Conservation (phyloP, 1,284 basidiomycete species). For the Schizophyllum amplum region DNA sequence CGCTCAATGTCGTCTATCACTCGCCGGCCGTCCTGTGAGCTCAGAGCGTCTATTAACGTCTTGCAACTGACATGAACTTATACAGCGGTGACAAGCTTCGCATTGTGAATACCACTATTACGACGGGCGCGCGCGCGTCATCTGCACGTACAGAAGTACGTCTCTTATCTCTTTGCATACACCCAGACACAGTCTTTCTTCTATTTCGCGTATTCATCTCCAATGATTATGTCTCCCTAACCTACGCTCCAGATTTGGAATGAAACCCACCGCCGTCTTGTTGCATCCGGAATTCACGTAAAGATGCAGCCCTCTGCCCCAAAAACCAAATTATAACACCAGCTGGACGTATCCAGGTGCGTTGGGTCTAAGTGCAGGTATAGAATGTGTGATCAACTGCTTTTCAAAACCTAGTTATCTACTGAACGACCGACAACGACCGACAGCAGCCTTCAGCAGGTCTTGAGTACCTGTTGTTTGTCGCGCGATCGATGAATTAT, state of each 20-base stretch:
- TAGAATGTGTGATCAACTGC: too few species aligned
- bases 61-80: too few species aligned
- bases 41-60: too few species aligned
- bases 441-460: too few species aligned
- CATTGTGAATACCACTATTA: constrained; percentile 38
- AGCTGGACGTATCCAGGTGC: too few species aligned
- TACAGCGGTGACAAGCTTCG: constrained; percentile 43
- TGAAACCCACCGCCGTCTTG: constrained; percentile 36
- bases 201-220: constrained; percentile 1
- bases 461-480: too few species aligned
- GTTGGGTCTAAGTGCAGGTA: too few species aligned
- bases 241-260: constrained; percentile 66
- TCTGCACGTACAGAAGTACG: constrained; percentile 41
- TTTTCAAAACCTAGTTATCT: too few species aligned
- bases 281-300: constrained; percentile 45
- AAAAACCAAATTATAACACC: constrained; percentile 28
- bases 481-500: too few species aligned
- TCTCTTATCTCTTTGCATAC: neutral
- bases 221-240: too few species aligned
- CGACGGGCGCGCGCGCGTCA: constrained; percentile 31
- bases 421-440: too few species aligned
- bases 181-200: too few species aligned
- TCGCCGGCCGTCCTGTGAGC: constrained; percentile 42
- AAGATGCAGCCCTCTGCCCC: constrained; percentile 42
- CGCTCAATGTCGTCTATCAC: constrained; percentile 42